These are phyloP conservation scores for Fraxinus baroniana DNA, from an alignment of 305 asterid genomes.

Conservation along the genomic window DNA sequence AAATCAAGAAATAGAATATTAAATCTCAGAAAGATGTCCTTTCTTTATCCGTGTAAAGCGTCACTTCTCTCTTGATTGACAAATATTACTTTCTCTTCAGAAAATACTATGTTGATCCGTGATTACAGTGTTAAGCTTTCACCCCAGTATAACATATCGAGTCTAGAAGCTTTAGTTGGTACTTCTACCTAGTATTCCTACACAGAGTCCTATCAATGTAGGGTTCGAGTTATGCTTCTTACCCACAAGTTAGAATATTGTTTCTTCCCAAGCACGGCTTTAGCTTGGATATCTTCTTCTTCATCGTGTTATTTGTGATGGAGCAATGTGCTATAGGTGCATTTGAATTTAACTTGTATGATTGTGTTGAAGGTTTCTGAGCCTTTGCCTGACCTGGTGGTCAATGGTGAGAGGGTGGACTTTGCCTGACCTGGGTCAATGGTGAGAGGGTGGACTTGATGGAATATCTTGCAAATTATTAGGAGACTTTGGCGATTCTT, in stretches of 20 bases:
- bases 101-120: not conserved
- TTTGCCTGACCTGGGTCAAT: constrained; percentile 45
- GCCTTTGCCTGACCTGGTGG: constrained; percentile 59
- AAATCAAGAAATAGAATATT: not conserved
- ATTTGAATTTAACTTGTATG: constrained; percentile 48
- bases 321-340: constrained; percentile 33
- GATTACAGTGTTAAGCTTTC: not conserved
- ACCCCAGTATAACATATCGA: not conserved
- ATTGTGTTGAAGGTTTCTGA: constrained; percentile 73
- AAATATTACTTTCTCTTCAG: not conserved
- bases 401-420: constrained; percentile 51
- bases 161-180: not conserved
- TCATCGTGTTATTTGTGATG: constrained; percentile 39
- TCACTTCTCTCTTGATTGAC: not conserved
- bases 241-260: not conserved
- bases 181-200: not conserved
- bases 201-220: not conserved
- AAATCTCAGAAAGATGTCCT: not conserved
- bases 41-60: not conserved
- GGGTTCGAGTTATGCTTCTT: constrained; percentile 1
- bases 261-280: constrained; percentile 29
- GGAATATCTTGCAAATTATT: constrained; percentile 50
- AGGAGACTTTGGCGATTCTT: constrained; percentile 53
- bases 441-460: constrained; percentile 32
- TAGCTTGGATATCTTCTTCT: constrained; percentile 31